A percentile compares a stretch with the other conserved stretches of the same genome.
phyloP scores from a whole-genome alignment of 768 basidiomycete species.

The Nevesoporus exiguus region DNA sequence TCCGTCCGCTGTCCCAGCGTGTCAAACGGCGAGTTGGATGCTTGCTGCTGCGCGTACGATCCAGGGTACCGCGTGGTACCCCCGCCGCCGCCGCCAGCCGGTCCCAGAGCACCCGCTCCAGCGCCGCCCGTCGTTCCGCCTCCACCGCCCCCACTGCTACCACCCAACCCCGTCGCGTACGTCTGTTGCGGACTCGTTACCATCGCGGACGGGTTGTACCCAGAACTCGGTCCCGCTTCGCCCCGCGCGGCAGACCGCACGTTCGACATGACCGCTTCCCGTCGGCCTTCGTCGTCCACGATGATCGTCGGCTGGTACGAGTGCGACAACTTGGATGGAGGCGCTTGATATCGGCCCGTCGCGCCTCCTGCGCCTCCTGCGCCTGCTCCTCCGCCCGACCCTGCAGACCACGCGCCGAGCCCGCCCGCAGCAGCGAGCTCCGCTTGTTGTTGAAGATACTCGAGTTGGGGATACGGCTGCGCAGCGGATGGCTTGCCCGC shows the following conservation, averaged over 20 bases:
- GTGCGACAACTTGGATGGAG: constrained; percentile 32
- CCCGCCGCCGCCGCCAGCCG: not conserved
- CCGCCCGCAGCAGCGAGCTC: constrained; percentile 71
- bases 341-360: constrained; percentile 45
- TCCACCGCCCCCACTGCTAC: not conserved
- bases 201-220: constrained; percentile 48
- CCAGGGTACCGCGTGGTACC: constrained; percentile 51
- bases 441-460: constrained; percentile 91
- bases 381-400: constrained; percentile 21
- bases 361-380: constrained; percentile 23
- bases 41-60: constrained; percentile 45
- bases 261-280: constrained; percentile 80
- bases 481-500: constrained; percentile 66
- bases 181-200: constrained; percentile 77
- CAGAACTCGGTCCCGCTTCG: constrained; percentile 38
- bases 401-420: constrained; percentile 50
- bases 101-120: not conserved
- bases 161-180: constrained; percentile 43
- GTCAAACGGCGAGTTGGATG: constrained; percentile 48
- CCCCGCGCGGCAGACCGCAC: constrained; percentile 61
- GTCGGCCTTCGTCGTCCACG: constrained; percentile 64
- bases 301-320: constrained; percentile 54
- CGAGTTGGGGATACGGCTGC: constrained; percentile 84
- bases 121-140: not conserved
- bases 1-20: constrained; percentile 61